A percentile compares a stretch with the other conserved stretches of the same genome.
These are phyloP conservation scores for Chamaenerion angustifolium DNA, from an alignment of 345 rosid species.

Conservation along the genomic window DNA sequence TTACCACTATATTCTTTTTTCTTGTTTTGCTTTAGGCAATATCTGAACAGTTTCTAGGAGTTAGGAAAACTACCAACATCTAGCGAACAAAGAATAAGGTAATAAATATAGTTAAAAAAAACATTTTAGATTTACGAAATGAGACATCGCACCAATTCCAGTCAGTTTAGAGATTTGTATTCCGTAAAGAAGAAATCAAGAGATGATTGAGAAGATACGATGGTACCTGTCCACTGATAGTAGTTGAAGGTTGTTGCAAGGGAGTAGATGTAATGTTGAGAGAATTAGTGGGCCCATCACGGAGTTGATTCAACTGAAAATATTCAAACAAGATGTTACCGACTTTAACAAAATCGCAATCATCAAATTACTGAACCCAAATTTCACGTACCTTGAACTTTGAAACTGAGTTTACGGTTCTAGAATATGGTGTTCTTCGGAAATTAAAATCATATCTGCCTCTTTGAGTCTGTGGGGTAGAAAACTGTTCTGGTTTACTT, in stretches of 20 bases:
- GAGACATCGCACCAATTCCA: too few relatives aligned
- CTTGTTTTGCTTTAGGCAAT: too few relatives aligned
- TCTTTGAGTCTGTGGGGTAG: slow-evolving; percentile 62
- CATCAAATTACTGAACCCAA: slow-evolving; percentile 3
- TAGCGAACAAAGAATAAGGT: too few relatives aligned
- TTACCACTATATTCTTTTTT: too few relatives aligned
- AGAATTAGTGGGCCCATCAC: slow-evolving; percentile 26
- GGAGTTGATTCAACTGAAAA: slow-evolving; percentile 32
- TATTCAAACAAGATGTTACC: slow-evolving; percentile 10
- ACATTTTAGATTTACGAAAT: too few relatives aligned
- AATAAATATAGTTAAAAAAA: too few relatives aligned
- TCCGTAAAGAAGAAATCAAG: not conserved
- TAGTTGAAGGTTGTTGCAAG: slow-evolving; percentile 32
- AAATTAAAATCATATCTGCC: slow-evolving; percentile 44
- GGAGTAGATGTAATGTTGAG: slow-evolving; percentile 26
- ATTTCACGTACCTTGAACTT: slow-evolving; percentile 51
- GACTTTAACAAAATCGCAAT: slow-evolving; percentile 4
- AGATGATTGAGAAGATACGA: slow-evolving; percentile 4
- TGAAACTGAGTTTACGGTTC: slow-evolving; percentile 44
- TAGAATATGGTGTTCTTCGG: slow-evolving; percentile 75
- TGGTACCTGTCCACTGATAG: slow-evolving; percentile 43
- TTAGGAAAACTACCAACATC: too few relatives aligned
- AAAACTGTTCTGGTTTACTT: slow-evolving; percentile 42
- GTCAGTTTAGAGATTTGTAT: too few relatives aligned
- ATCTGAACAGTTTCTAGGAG: too few relatives aligned